Conservation (phyloP, 2,329 filamentous ascomycete species). For the Chalaropsis ovoidea region DNA sequence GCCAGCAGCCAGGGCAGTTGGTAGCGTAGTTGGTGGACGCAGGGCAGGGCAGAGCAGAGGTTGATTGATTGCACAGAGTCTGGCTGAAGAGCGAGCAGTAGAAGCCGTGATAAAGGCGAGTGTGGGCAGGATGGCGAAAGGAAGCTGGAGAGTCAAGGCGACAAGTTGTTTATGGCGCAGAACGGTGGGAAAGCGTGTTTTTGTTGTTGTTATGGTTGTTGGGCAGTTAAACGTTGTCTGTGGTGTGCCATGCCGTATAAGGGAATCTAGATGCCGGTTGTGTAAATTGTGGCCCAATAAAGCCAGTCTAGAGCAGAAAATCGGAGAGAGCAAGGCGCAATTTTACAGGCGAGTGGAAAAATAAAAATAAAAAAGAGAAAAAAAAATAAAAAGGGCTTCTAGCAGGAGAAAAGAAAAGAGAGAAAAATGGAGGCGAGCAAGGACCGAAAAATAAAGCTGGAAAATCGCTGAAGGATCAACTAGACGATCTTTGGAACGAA, state of each 20-base stretch:
- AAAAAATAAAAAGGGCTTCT: background rate
- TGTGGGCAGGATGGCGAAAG: background rate
- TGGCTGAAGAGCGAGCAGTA: too few species aligned
- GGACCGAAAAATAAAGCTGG: background rate
- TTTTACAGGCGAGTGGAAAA: background rate
- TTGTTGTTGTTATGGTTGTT: slow-evolving; percentile 13
- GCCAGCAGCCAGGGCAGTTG: background rate
- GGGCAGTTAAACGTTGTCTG: slow-evolving; percentile 7
- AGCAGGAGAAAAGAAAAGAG: background rate
- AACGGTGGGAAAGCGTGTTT: background rate
- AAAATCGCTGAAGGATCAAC: slow-evolving; percentile 8
- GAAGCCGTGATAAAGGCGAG: too few species aligned
- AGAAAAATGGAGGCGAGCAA: background rate
- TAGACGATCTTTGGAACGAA: slow-evolving; percentile 9
- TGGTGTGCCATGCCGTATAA: background rate
- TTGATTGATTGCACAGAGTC: too few species aligned
- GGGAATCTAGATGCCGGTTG: background rate
- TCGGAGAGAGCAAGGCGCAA: background rate
- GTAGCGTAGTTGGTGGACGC: too few species aligned
- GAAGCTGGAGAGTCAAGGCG: background rate
- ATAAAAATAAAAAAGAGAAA: background rate
- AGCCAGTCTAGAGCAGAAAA: slow-evolving; percentile 7
- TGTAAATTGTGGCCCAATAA: slow-evolving; percentile 12
- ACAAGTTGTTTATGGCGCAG: background rate
- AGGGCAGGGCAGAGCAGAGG: too few species aligned